Conservation (phyloP, 2,329 filamentous ascomycete species). For the Dryadomyces quercus-mongolicae region DNA sequence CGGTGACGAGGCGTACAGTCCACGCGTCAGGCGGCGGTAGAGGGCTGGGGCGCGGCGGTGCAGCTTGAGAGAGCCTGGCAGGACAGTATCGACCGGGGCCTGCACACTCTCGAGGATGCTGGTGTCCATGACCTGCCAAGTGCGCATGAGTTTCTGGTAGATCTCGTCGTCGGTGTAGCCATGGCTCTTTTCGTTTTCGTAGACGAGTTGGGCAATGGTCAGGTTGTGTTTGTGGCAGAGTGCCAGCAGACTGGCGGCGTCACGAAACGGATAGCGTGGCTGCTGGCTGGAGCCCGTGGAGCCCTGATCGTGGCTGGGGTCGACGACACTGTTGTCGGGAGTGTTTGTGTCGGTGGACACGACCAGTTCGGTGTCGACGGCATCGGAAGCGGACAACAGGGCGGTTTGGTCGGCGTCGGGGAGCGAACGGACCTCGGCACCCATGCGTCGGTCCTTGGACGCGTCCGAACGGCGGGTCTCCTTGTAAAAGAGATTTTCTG, state of each 20-base stretch:
- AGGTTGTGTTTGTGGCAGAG: constrained; percentile 37
- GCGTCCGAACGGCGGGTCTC: constrained; percentile 34
- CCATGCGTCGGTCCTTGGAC: constrained; percentile 30
- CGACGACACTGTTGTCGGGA: not conserved
- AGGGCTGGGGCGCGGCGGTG: constrained; percentile 32
- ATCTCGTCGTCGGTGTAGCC: constrained; percentile 38
- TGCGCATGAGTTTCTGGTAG: constrained; percentile 31
- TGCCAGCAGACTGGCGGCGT: constrained; percentile 31
- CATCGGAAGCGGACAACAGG: not conserved
- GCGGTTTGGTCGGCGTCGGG: not conserved
- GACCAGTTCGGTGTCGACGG: constrained; percentile 6
- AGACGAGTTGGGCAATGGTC: constrained; percentile 38
- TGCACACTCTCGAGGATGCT: constrained; percentile 38
- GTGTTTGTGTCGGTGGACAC: constrained; percentile 6
- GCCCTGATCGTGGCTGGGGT: not conserved
- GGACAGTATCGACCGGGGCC: constrained; percentile 25
- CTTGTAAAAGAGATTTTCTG: constrained; percentile 40
- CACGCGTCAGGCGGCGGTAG: constrained; percentile 31
- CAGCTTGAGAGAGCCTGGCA: constrained; percentile 35
- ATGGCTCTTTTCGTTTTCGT: constrained; percentile 39
- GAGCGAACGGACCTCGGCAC: constrained; percentile 27
- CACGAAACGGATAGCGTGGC: constrained; percentile 33
- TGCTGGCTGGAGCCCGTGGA: constrained; percentile 15
- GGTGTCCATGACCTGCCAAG: constrained; percentile 39
- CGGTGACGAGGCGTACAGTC: constrained; percentile 21